A percentile compares a stretch with the other conserved stretches of the same genome.
phyloP scores from a whole-genome alignment of 2,329 filamentous ascomycete genomes.

The Penicillium sp. region DNA sequence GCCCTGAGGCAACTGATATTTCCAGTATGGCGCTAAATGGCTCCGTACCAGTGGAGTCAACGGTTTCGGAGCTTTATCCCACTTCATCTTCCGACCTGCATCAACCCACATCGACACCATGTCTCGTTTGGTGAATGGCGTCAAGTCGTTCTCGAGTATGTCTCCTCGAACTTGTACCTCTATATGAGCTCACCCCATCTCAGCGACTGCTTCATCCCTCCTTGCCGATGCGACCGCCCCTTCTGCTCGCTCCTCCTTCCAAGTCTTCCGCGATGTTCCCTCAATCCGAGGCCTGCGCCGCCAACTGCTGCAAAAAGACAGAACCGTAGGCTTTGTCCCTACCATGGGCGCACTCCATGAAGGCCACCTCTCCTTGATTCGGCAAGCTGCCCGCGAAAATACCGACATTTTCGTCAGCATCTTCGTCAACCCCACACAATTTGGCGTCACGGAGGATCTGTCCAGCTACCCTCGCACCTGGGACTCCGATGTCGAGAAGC shows the following conservation, averaged over 20 bases:
- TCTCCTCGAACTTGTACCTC: neutral
- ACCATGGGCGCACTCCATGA: conserved; percentile 98
- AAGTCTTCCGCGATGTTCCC: conserved; percentile 73
- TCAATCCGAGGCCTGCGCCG: conserved; percentile 70
- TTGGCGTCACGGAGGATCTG: conserved; percentile 85
- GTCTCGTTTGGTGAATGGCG: conserved; percentile 31
- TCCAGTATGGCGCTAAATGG: neutral
- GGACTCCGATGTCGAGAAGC: conserved; percentile 70
- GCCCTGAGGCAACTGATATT: neutral
- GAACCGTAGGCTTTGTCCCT: conserved; percentile 83
- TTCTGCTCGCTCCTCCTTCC: conserved; percentile 29
- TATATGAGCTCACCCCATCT: conserved; percentile 16
- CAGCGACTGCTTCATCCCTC: conserved; percentile 27
- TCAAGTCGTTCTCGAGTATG: conserved; percentile 33
- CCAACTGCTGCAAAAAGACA: conserved; percentile 65
- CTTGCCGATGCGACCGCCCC: conserved; percentile 24
- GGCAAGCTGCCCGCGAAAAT: conserved; percentile 79
- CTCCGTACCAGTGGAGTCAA: neutral
- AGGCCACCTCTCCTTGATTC: conserved; percentile 84
- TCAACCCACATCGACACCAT: conserved; percentile 22
- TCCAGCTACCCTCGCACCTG: conserved; percentile 88
- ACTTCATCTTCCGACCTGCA: neutral
- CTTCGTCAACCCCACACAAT: conserved; percentile 96
- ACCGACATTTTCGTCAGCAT: conserved; percentile 87
- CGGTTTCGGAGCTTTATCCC: conserved; percentile 6